Evolutionary conservation across 2,329 filamentous ascomycete genomes (phyloP), one percentile per base, ranked within the genome.

Genomic region (Dactylellina parvicollis): DNA sequence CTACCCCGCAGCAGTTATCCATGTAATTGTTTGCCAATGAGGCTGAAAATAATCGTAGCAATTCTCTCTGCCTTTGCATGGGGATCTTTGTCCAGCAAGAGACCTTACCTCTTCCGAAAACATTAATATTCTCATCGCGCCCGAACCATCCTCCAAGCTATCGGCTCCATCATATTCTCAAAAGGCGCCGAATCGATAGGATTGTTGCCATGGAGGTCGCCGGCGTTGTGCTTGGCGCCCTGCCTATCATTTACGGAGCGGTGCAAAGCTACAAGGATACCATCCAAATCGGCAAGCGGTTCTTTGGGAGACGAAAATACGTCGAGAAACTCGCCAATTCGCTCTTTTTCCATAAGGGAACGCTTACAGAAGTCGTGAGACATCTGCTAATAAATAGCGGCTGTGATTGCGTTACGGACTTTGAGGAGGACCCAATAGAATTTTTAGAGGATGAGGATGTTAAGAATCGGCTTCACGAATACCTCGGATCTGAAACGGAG

Each of bases 291-390:
- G 44, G 57, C 7, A 59, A 47, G 14, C 50, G 57, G 2, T 64
- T 64, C 46, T 64, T 72, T 16, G 26, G 38, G 16, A 72, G 59
- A 32, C 54, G 67, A 26, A 34, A 57, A 47, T 56, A 42, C 14
- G 57, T 72, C 26, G 54, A 52, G 18, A 72, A 72, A 9, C 59
- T 72, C 1, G 52, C 67, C 1, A 72, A 64, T 28, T 64, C 67
- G 14, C 57, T 72, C 0, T 62, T 57, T 38, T 56, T 52, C 24
- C 57, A 72, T 18, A 62, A 52, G n/a, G 67, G 57, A 24, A 65
- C 44, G 0, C 57, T 72, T 12, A 57, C 52, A 0, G 67, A 72
- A n/a, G 67, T 59, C 3, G 16, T 72, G 4, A 30, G 67, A 24
- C 52, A 65, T 34, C 42, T 72, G n/a, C 59, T 64, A 10, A 52